Evolutionary conservation across 2,329 filamentous ascomycete genomes (phyloP).

Genomic region (Pseudofabraea citricarpa): DNA sequence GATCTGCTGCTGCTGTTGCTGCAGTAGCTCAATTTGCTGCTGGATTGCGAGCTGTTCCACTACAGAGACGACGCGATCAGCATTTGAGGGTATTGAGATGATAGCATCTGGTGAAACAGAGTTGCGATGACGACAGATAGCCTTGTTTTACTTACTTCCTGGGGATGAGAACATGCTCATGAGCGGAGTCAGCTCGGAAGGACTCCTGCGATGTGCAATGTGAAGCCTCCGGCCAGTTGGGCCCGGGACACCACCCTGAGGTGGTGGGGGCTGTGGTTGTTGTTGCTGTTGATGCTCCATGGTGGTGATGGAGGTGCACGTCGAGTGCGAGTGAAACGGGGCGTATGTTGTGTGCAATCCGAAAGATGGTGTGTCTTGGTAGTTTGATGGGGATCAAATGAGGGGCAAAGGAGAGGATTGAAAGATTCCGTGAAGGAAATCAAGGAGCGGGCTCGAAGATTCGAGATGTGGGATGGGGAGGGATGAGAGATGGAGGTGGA

Average conservation of each 20-base stretch:
- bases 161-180: slow-evolving; percentile 77
- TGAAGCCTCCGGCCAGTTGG: slow-evolving; percentile 86
- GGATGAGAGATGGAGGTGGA: slow-evolving; percentile 39
- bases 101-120: not conserved
- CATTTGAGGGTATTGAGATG: slow-evolving; percentile 3
- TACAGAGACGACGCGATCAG: slow-evolving; percentile 31
- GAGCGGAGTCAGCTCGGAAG: slow-evolving; percentile 92
- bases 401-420: slow-evolving; percentile 26
- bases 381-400: slow-evolving; percentile 14
- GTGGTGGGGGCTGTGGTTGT: slow-evolving; percentile 34
- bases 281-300: slow-evolving; percentile 52
- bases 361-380: slow-evolving; percentile 18
- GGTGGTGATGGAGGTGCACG: slow-evolving; percentile 38
- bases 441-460: slow-evolving; percentile 30
- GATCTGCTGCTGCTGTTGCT: slow-evolving; percentile 97
- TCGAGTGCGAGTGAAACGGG: slow-evolving; percentile 36
- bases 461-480: slow-evolving; percentile 31
- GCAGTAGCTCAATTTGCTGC: slow-evolving; percentile 94
- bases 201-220: slow-evolving; percentile 94
- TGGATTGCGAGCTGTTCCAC: slow-evolving; percentile 98
- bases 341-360: slow-evolving; percentile 19
- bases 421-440: slow-evolving; percentile 15
- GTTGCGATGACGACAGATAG: slow-evolving; percentile 21
- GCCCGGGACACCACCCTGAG: slow-evolving; percentile 57
- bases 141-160: slow-evolving; percentile 49